Conservation (phyloP, 176 grass and related monocot genomes). For the Dendrocalamus sinicus region DNA sequence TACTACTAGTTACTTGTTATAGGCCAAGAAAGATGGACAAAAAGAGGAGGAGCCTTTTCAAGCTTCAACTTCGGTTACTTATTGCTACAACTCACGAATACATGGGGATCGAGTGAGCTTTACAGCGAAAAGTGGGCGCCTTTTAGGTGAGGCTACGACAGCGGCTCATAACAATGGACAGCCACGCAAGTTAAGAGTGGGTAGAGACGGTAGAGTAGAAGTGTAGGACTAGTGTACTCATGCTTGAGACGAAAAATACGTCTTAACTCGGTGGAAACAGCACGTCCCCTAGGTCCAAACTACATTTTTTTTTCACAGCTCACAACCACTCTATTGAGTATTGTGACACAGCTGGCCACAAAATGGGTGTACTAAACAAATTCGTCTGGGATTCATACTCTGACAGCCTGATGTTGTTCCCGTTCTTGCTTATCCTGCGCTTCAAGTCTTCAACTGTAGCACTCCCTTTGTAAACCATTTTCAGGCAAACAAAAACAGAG, state of each 20-base stretch:
- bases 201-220: neutral
- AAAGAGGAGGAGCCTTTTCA: neutral
- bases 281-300: neutral
- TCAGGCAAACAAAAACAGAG: neutral
- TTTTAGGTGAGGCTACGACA: slow-evolving; percentile 32
- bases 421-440: neutral
- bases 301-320: neutral
- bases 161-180: slow-evolving; percentile 18
- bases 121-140: neutral
- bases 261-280: neutral
- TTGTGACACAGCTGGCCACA: neutral
- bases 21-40: slow-evolving; percentile 6
- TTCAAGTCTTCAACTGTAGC: neutral
- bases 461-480: neutral
- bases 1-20: neutral
- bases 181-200: neutral
- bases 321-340: neutral
- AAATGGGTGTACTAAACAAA: neutral
- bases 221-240: neutral
- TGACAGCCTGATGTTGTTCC: neutral
- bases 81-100: neutral
- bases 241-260: neutral
- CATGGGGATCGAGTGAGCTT: neutral
- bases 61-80: neutral
- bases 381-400: neutral